A percentile compares a stretch with the other conserved stretches of the same genome.
Evolutionary conservation across 768 basidiomycete species (phyloP).

Genomic region (Gelatoporia subvermispora): DNA sequence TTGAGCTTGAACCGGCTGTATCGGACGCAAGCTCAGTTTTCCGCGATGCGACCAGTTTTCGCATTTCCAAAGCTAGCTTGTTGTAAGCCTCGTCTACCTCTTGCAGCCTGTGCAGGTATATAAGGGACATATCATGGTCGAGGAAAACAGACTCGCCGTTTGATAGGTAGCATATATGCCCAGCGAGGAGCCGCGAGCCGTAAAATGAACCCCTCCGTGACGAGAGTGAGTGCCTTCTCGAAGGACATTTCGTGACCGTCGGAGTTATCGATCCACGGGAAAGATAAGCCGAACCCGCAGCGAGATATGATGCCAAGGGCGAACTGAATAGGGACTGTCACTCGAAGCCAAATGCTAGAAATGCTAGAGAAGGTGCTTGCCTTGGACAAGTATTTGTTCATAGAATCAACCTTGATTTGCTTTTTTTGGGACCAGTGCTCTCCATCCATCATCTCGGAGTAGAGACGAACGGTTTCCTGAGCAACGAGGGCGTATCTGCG

Average conservation of each 20-base stretch:
- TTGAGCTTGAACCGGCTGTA: background rate
- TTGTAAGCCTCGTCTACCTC: slow-evolving; percentile 1
- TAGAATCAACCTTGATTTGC: background rate
- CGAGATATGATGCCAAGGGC: slow-evolving; percentile 1
- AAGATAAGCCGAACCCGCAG: background rate
- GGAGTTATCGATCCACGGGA: background rate
- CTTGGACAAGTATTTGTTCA: background rate
- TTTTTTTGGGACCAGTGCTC: slow-evolving; percentile 2
- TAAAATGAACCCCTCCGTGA: background rate
- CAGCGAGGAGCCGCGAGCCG: background rate
- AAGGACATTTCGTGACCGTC: slow-evolving; percentile 1
- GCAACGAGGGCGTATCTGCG: background rate
- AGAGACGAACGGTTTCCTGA: background rate
- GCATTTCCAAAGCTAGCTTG: background rate
- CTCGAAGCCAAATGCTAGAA: background rate
- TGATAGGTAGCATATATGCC: slow-evolving; percentile 4
- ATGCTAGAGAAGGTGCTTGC: background rate
- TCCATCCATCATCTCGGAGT: slow-evolving; percentile 4
- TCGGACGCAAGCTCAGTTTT: background rate
- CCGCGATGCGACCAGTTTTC: background rate
- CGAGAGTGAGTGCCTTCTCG: slow-evolving; percentile 1
- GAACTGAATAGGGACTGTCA: background rate
- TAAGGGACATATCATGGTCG: background rate
- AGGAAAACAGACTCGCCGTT: background rate
- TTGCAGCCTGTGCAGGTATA: background rate